Conservation (phyloP, 1,284 basidiomycete genomes). For the Gomphus bonarii region DNA sequence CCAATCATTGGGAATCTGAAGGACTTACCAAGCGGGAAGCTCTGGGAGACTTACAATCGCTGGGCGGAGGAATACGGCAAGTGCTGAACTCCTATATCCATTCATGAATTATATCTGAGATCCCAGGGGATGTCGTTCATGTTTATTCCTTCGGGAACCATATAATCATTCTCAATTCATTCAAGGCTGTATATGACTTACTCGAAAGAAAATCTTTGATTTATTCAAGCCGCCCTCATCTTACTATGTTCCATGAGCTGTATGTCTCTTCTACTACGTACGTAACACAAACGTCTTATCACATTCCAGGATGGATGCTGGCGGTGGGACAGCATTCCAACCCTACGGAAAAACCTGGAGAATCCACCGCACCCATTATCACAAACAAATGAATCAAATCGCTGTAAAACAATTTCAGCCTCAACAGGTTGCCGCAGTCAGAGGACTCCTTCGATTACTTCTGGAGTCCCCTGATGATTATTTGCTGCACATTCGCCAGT, state of each 20-base stretch:
- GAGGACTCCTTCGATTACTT: constrained; percentile 22
- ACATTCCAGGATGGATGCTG: neutral
- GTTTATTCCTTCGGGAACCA: constrained; percentile 14
- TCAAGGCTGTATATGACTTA: too few species aligned
- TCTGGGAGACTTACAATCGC: constrained; percentile 1
- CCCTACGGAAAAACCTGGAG: constrained; percentile 27
- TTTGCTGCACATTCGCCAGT: constrained; percentile 21
- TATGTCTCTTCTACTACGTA: neutral
- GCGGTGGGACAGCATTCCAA: constrained; percentile 22
- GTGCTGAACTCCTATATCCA: neutral
- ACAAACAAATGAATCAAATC: constrained; percentile 20
- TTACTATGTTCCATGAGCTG: constrained; percentile 2
- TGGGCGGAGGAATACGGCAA: constrained; percentile 7
- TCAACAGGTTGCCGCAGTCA: constrained; percentile 22
- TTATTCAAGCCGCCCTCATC: constrained; percentile 14
- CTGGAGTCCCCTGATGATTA: constrained; percentile 20
- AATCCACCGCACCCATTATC: constrained; percentile 25
- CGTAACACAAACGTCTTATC: neutral
- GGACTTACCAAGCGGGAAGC: constrained; percentile 7
- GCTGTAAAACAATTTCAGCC: constrained; percentile 19
- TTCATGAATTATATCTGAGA: too few species aligned
- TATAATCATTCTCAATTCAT: constrained; percentile 20
- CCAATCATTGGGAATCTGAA: constrained; percentile 13
- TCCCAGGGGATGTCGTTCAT: constrained; percentile 11
- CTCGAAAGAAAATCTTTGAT: too few species aligned